These are phyloP conservation scores for Pseudonectria buxi DNA, from an alignment of 2,329 filamentous ascomycete species.

Conservation along the genomic window DNA sequence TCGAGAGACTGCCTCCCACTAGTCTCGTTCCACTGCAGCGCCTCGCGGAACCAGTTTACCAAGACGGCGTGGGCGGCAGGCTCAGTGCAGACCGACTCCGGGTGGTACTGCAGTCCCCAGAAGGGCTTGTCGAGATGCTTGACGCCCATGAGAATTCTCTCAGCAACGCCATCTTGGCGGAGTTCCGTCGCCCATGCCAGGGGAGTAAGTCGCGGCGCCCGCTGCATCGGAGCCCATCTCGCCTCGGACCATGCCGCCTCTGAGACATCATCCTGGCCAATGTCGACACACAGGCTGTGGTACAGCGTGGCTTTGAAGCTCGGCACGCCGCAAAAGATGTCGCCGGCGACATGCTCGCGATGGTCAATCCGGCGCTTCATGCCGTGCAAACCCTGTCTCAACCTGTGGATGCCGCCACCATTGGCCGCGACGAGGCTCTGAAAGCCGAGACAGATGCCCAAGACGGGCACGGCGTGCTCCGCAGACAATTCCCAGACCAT, in stretches of 20 bases:
- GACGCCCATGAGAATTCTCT: slow-evolving; percentile 68
- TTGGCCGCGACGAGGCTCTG: slow-evolving; percentile 69
- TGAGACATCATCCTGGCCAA: slow-evolving; percentile 40
- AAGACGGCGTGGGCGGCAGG: slow-evolving; percentile 57
- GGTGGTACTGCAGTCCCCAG: slow-evolving; percentile 87
- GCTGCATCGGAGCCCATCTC: slow-evolving; percentile 33
- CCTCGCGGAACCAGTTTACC: slow-evolving; percentile 67
- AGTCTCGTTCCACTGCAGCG: slow-evolving; percentile 51
- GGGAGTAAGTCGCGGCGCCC: slow-evolving; percentile 41
- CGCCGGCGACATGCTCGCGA: slow-evolving; percentile 26
- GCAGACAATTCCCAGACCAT: slow-evolving; percentile 64
- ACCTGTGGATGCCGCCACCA: slow-evolving; percentile 57
- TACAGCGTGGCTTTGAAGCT: slow-evolving; percentile 69
- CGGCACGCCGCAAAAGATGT: slow-evolving; percentile 59
- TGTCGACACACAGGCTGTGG: slow-evolving; percentile 55
- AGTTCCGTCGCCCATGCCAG: slow-evolving; percentile 56
- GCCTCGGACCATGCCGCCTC: slow-evolving; percentile 28
- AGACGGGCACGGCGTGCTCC: slow-evolving; percentile 59
- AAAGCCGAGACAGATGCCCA: slow-evolving; percentile 87
- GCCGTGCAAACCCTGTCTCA: slow-evolving; percentile 73
- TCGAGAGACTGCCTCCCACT: slow-evolving; percentile 11
- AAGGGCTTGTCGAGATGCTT: slow-evolving; percentile 64
- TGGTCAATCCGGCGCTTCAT: slow-evolving; percentile 67
- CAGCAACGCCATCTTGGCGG: slow-evolving; percentile 28
- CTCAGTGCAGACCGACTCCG: slow-evolving; percentile 81